Evolutionary conservation across 768 basidiomycete species (phyloP).

Genomic region (Tricholoma sp.): DNA sequence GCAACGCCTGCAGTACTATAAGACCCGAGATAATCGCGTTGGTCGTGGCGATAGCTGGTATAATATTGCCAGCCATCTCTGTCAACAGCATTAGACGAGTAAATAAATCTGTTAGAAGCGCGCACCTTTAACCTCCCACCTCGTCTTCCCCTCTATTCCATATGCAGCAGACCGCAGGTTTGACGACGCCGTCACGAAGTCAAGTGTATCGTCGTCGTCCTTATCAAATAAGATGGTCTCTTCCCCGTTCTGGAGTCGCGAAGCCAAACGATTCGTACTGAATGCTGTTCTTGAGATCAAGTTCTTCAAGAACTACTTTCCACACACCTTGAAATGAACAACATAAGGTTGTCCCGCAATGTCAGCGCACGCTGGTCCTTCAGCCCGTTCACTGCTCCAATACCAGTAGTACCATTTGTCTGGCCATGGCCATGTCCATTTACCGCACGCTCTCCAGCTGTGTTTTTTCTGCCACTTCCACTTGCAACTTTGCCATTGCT

Average conservation of each 20-base stretch:
- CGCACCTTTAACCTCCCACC: slow-evolving; percentile 95
- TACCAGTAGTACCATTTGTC: slow-evolving; percentile 17
- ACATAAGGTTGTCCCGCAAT: slow-evolving; percentile 71
- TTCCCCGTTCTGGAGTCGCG: slow-evolving; percentile 60
- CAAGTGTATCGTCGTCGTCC: slow-evolving; percentile 94
- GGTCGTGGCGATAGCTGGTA: slow-evolving; percentile 98
- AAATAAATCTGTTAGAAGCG: not conserved
- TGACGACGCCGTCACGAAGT: slow-evolving; percentile 93
- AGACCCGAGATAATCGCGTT: slow-evolving; percentile 96
- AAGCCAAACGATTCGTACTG: slow-evolving; percentile 78
- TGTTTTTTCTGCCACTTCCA: slow-evolving; percentile 1
- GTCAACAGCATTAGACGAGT: not conserved
- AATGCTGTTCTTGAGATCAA: not conserved
- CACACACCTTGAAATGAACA: slow-evolving; percentile 80
- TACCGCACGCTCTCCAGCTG: slow-evolving; percentile 1
- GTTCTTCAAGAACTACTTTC: not conserved
- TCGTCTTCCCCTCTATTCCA: slow-evolving; percentile 81
- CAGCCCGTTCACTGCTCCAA: slow-evolving; percentile 32
- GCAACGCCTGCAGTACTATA: slow-evolving; percentile 89
- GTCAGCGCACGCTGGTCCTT: slow-evolving; percentile 81
- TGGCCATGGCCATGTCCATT: slow-evolving; percentile 18
- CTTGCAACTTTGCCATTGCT: slow-evolving; percentile 10
- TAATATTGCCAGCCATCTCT: slow-evolving; percentile 99
- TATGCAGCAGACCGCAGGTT: slow-evolving; percentile 92
- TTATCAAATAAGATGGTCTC: slow-evolving; percentile 89